Conservation (phyloP, 495 filamentous ascomycete genomes). For the Penicillium nucicola region DNA sequence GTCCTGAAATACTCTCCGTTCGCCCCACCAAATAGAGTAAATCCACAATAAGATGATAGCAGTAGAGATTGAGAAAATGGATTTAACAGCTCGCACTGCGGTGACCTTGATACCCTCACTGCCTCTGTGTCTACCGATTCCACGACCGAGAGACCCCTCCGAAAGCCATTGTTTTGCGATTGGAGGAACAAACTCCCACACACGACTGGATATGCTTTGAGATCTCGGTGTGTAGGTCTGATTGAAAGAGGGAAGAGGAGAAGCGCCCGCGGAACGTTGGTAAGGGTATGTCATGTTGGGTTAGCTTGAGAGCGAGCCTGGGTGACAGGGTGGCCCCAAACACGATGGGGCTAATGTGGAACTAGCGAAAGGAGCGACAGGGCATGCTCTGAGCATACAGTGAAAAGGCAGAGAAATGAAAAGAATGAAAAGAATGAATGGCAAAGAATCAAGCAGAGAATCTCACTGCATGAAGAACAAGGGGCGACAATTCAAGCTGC, state of each 20-base stretch:
- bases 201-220: constrained; percentile 2
- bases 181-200: constrained; percentile 18
- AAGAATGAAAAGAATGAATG: constrained; percentile 4
- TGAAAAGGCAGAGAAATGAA: background rate
- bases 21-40: constrained; percentile 81
- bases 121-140: constrained; percentile 5
- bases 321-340: constrained; percentile 7
- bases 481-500: background rate
- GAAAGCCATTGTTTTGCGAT: constrained; percentile 26
- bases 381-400: constrained; percentile 18
- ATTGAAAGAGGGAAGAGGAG: constrained; percentile 29
- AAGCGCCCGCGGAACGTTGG: constrained; percentile 24
- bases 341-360: constrained; percentile 8
- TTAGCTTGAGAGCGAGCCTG: constrained; percentile 6
- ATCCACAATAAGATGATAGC: constrained; percentile 70
- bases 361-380: constrained; percentile 18
- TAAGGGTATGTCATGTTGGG: constrained; percentile 42
- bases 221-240: constrained; percentile 9
- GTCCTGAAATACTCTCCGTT: constrained; percentile 69
- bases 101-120: constrained; percentile 11
- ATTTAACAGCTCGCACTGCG: constrained; percentile 9
- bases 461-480: constrained; percentile 12
- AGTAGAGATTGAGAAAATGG: constrained; percentile 59
- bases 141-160: constrained; percentile 7
- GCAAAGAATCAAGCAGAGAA: background rate